Evolutionary conservation across 768 basidiomycete genomes (phyloP).

Genomic region (Russula olivacea): DNA sequence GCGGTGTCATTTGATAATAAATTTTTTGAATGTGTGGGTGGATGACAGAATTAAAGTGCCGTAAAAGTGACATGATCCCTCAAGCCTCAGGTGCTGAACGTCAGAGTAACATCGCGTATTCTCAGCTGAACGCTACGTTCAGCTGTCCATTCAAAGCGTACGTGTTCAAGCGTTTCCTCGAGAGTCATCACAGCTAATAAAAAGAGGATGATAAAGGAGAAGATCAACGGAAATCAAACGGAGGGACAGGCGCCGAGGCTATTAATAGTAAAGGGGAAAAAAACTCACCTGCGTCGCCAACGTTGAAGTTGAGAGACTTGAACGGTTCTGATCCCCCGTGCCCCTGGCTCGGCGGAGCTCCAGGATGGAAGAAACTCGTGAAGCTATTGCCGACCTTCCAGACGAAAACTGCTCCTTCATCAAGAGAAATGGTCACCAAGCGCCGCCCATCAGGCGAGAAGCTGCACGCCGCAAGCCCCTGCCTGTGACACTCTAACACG

Average conservation of each 20-base stretch:
- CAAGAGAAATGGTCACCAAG: constrained; percentile 79
- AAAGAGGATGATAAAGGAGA: not conserved
- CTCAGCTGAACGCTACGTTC: constrained; percentile 78
- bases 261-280: not conserved
- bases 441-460: constrained; percentile 93
- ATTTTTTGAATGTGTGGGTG: not conserved
- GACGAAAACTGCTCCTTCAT: constrained; percentile 76
- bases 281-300: constrained; percentile 72
- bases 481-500: constrained; percentile 88
- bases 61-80: constrained; percentile 12
- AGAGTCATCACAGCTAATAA: constrained; percentile 47
- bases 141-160: constrained; percentile 79
- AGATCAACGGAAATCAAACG: not conserved
- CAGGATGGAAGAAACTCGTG: constrained; percentile 83
- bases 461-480: constrained; percentile 72
- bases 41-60: not conserved
- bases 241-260: not conserved
- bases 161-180: constrained; percentile 61
- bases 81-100: constrained; percentile 77
- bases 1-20: not conserved
- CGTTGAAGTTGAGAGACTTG: constrained; percentile 80
- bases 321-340: constrained; percentile 76
- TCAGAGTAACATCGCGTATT: constrained; percentile 76
- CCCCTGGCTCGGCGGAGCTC: constrained; percentile 88
- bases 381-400: constrained; percentile 96